phyloP scores from a whole-genome alignment of 139 green algal species.

The Mesotaenium endlicherianum region DNA sequence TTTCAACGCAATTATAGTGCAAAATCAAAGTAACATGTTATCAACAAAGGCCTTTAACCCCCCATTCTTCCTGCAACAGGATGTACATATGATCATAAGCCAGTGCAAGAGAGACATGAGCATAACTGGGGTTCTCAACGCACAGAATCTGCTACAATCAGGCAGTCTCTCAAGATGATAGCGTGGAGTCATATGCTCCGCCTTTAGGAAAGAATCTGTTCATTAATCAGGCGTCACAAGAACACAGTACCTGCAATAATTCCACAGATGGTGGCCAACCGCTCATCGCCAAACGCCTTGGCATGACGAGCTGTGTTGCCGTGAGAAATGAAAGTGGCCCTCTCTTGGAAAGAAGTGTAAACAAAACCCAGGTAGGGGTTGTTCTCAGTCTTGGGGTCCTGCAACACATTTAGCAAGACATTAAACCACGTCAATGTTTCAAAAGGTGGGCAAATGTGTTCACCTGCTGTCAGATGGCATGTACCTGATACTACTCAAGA shows the following conservation, averaged over 20 bases:
- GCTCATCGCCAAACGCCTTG: slow-evolving; percentile 80
- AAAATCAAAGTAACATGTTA: no score
- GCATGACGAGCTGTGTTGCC: slow-evolving; percentile 91
- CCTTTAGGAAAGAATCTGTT: no score
- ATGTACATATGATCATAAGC: no score
- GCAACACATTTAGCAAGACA: slow-evolving; percentile 9
- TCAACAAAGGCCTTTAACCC: no score
- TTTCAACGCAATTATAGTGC: no score
- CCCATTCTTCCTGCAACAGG: no score
- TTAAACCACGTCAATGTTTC: not conserved
- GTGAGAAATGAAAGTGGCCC: slow-evolving; percentile 94
- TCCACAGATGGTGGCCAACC: slow-evolving; percentile 86
- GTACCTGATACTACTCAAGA: not conserved
- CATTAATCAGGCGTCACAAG: no score
- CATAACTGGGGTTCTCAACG: no score
- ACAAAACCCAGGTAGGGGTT: slow-evolving; percentile 98
- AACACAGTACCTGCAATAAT: no score
- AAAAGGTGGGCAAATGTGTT: not conserved
- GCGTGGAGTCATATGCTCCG: not conserved
- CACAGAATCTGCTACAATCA: no score
- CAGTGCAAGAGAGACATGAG: no score
- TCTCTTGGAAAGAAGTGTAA: slow-evolving; percentile 93
- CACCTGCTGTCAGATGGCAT: not conserved
- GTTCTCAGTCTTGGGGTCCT: slow-evolving; percentile 83
- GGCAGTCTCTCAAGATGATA: not conserved